Percentiles rank a stretch among this genome's conserved stretches.
Conservation (phyloP, 176 grass and related monocot genomes). For the Rhynchospora tenuis region DNA sequence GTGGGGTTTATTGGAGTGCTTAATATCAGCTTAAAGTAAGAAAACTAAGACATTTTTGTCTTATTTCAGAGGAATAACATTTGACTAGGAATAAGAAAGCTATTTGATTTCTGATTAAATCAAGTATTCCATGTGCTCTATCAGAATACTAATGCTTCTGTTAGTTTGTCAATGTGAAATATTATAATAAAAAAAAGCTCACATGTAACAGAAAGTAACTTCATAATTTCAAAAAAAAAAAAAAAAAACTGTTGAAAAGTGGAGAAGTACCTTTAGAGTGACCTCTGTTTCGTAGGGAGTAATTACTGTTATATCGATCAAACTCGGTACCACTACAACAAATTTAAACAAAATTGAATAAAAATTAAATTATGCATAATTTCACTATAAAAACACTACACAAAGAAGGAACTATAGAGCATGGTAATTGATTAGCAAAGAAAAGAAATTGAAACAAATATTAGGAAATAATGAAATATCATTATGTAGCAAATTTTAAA, state of each 20-base stretch:
- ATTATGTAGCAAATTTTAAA: neutral
- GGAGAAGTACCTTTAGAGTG: constrained; percentile 79
- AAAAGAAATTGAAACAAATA: neutral
- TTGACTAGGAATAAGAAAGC: neutral
- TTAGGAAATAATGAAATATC: neutral
- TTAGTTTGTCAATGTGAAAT: neutral
- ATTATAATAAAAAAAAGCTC: too few relatives aligned
- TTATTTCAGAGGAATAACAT: neutral
- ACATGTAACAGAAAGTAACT: too few relatives aligned
- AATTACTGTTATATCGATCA: constrained; percentile 58
- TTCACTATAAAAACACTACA: neutral
- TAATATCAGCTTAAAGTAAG: neutral
- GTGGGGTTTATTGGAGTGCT: neutral
- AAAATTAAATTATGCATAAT: neutral
- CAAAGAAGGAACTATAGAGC: neutral
- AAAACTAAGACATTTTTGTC: neutral
- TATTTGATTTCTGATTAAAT: neutral
- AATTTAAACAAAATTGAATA: neutral
- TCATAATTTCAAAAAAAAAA: too few relatives aligned
- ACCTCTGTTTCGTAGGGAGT: constrained; percentile 78
- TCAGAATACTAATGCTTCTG: neutral
- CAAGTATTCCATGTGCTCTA: neutral
- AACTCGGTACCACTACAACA: constrained; percentile 61
- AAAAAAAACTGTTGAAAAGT: neutral
- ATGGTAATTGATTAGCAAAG: neutral